Percentiles rank a stretch among this genome's conserved stretches.
Evolutionary conservation across 441 rosid genomes (phyloP).

Genomic region (Croton laevigatus): DNA sequence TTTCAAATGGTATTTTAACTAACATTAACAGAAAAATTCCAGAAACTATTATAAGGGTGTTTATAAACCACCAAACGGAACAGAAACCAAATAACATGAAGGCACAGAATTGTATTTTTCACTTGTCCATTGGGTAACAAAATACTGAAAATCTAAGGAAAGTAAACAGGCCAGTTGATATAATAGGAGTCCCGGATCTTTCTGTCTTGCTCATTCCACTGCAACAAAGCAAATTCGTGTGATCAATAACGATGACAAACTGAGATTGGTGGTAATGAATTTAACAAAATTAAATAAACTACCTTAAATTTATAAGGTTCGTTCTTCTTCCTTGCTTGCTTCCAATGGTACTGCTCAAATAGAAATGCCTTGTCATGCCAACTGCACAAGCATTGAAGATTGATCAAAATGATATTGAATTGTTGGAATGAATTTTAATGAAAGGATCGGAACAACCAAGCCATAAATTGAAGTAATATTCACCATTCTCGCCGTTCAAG

Average conservation of each 20-base stretch:
- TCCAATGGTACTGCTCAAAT: conserved; percentile 86
- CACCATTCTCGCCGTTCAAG: not conserved
- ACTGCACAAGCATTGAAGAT: conserved; percentile 42
- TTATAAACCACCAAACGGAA: conserved; percentile 9
- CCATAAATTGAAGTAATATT: not conserved
- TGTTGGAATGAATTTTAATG: not conserved
- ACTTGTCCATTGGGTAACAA: not conserved
- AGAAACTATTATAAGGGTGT: not conserved
- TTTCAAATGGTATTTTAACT: not conserved
- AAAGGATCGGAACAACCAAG: not conserved
- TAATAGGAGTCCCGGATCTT: conserved; percentile 67
- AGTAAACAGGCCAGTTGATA: conserved; percentile 78
- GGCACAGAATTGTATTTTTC: not conserved
- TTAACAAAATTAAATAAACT: conserved; percentile 9
- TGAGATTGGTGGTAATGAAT: not conserved
- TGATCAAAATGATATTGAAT: conserved; percentile 4
- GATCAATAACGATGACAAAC: not conserved
- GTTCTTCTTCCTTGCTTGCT: conserved; percentile 65
- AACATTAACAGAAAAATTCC: not conserved
- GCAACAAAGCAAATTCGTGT: conserved; percentile 28
- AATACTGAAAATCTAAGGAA: conserved; percentile 41
- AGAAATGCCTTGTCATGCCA: conserved; percentile 89
- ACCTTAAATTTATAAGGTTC: conserved; percentile 83
- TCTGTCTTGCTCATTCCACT: conserved; percentile 85
- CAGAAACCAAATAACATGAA: not conserved